Base-by-base conservation (phyloP, 148 eudicot genomes). In the Diospyros lotus region DNA sequence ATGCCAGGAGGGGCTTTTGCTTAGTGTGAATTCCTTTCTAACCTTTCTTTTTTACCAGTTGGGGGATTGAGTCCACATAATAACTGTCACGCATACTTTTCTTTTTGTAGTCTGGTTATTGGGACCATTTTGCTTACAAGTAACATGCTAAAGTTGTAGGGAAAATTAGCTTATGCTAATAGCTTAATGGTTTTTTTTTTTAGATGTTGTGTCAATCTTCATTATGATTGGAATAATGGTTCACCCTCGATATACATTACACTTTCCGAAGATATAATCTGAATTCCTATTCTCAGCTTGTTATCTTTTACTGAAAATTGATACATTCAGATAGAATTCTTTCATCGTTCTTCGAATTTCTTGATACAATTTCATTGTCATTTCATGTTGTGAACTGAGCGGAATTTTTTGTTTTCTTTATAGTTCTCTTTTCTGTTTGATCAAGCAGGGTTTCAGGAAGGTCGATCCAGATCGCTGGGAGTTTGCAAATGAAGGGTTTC, bases 401-500 rank as follows among this genome's bases (percentile, higher is more conserved):
- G 0, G 4, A 48, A 48, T 48, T 48, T 48, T 48, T 48, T 48
- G 68, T 68, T 58, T 73, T 59, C 71, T 64, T 80, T 59, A 55
- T 58, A 60, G 74, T 78, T 69, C 71, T 66, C 68, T 73, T 55
- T 63, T 65, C 58, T 60, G 62, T 63, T 73, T 17, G 72, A 69
- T 76, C 17, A 12, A 68, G 17, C 80, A 92, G 97, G 94, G 94
- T 67, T 92, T 90, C 82, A 85, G 88, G 77, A 92, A 90, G 85
- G 90, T 92, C 64, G 90, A 91, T 65, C 86, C 91, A 40, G 94
- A 88, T 61, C 87, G 83, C 43, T 90, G 87, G 89, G 91, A 90
- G 65, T 90, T 90, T 79, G 90, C 90, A 53, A 88, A 90, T 62
- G 91, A 90, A 82, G 87, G 91, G 17, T 90, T 90, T 82, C 79